Conservation (phyloP, 202 grass and related monocot genomes). For the Elaeis oleifera region DNA sequence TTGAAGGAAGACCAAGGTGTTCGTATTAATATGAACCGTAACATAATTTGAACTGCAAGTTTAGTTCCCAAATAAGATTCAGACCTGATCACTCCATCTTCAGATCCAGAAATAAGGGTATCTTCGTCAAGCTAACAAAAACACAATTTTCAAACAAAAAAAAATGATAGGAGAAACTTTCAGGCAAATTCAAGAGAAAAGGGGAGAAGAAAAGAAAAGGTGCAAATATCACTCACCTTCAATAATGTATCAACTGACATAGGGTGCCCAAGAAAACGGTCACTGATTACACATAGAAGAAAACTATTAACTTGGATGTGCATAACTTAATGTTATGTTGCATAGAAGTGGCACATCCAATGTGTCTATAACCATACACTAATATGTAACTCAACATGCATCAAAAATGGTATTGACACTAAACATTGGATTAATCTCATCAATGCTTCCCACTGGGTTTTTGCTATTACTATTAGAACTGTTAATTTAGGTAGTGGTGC, state of each 20-base stretch:
- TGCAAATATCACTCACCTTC: constrained; percentile 43
- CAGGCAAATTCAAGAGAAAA: constrained; percentile 4
- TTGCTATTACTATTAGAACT: too few species aligned
- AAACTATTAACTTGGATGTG: too few species aligned
- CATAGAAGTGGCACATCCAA: too few species aligned
- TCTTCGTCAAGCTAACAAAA: constrained; percentile 79
- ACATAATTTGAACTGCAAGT: neutral
- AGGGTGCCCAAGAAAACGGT: constrained; percentile 78
- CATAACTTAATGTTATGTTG: too few species aligned
- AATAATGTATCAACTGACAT: constrained; percentile 77
- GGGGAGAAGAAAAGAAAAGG: neutral
- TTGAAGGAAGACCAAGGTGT: too few species aligned
- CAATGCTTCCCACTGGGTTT: too few species aligned
- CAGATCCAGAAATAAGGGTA: constrained; percentile 73
- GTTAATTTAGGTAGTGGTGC: too few species aligned
- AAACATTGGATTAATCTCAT: too few species aligned
- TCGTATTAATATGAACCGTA: too few species aligned
- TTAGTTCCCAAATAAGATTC: neutral
- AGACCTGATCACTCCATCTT: constrained; percentile 88
- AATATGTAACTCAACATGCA: too few species aligned
- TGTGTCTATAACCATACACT: too few species aligned
- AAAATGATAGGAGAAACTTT: neutral
- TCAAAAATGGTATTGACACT: too few species aligned
- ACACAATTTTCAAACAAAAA: constrained; percentile 18
- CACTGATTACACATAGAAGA: constrained; percentile 35